Conservation (phyloP, 2,329 filamentous ascomycete species). For the Cytospora chrysosperma region DNA sequence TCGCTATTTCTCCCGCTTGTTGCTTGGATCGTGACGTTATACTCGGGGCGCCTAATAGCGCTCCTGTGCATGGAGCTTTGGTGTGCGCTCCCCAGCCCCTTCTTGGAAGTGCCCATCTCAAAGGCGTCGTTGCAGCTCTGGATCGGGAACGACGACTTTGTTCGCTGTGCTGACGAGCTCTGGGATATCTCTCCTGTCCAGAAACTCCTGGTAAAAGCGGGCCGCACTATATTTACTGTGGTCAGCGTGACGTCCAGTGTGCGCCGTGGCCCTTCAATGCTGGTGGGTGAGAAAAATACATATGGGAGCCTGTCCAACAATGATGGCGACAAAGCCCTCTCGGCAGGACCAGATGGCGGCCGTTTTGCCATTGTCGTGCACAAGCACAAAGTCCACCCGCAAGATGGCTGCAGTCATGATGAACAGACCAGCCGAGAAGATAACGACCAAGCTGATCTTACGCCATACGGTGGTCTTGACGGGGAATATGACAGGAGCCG, state of each 20-base stretch:
- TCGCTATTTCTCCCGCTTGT: constrained; percentile 3
- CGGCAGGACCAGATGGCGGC: constrained; percentile 39
- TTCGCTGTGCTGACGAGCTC: neutral
- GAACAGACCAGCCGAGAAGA: constrained; percentile 37
- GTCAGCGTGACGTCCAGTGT: neutral
- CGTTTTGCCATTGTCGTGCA: constrained; percentile 4
- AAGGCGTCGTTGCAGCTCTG: constrained; percentile 13
- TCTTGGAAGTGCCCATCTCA: constrained; percentile 7
- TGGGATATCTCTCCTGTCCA: constrained; percentile 15
- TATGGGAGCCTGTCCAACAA: constrained; percentile 39
- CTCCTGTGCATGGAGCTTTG: neutral
- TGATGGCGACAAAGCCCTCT: constrained; percentile 39
- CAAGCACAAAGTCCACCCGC: constrained; percentile 33
- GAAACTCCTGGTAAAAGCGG: constrained; percentile 4
- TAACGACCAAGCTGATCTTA: constrained; percentile 33
- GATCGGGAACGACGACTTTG: constrained; percentile 8
- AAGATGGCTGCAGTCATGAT: constrained; percentile 34
- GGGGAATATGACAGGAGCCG: constrained; percentile 34
- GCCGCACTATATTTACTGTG: neutral
- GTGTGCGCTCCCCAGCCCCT: neutral
- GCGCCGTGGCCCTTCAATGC: too few species aligned
- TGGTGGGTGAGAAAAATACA: neutral
- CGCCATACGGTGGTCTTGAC: constrained; percentile 32
- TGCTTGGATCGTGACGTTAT: constrained; percentile 13
- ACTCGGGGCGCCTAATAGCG: neutral